Evolutionary conservation across 306 rosid species (phyloP), one percentile per base, ranked within the genome.

Genomic region (Alnus glutinosa): DNA sequence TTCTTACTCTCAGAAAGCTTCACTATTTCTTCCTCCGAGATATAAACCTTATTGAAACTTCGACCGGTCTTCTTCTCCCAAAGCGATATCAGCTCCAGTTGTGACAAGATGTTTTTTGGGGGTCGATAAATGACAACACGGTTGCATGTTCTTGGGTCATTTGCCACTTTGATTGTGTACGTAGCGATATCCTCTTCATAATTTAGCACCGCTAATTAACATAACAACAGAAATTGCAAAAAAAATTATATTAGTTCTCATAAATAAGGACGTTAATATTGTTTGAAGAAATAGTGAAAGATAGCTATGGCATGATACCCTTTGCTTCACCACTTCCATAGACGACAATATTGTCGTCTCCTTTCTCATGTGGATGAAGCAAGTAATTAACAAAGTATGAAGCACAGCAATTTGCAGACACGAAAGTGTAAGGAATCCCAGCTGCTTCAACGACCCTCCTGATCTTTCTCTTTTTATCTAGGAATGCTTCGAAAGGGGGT

Each of bases 161-260:
- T 79, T 36, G 91, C 89, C 15, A 51, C 86, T 83, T 83, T 88
- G n/a, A 88, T 79, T 7, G 89, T 83, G 71, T 83, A 85, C 72
- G 71, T 46, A 1, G 83, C 89, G 0, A 88, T 19, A 55, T 88
- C 89, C 57, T 88, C 88, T 85, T 88, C 87, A 63, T 85, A 83
- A 77, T 85, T 88, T 7, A 88, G 79, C 55, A 88, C 74, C 1
- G 81, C 89, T 88, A 58, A 23, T 23, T 23, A 34, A 12, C 32
- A 75, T 39, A 64, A 14, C n/a, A 6, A 3, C 3, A 42, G 1
- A 42, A 5, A 42, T 42, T 42, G 46, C 46, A 42, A 42, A 42
- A 42, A 42, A 34, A n/a, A 16, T n/a, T n/a, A n/a, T n/a, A 62
- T 62, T 1, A 30, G 7, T 1, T 7, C n/a, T 15, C 3, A 11